Evolutionary conservation across 148 eudicot genomes (phyloP).

Genomic region (Dianthus caryophyllus): DNA sequence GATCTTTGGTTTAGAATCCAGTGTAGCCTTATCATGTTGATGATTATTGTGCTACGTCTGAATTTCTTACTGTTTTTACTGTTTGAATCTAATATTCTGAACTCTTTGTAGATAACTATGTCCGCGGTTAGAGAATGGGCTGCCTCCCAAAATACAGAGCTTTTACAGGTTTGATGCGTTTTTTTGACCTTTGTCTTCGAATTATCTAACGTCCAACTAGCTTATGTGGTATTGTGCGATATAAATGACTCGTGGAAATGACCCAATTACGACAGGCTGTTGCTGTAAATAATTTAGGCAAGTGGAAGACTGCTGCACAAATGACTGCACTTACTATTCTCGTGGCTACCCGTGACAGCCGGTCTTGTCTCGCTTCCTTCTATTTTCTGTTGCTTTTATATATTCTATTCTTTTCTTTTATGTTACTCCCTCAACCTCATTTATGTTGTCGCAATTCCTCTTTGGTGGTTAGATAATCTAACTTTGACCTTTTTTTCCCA

Average conservation of each 20-base stretch:
- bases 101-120: conserved; percentile 74
- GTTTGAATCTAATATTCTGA: neutral
- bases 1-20: neutral
- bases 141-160: conserved; percentile 72
- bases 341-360: conserved; percentile 74
- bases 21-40: conserved; percentile 2
- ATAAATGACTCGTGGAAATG: conserved; percentile 13
- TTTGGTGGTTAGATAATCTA: no score
- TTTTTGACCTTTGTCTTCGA: conserved; percentile 6
- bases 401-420: neutral
- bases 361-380: conserved; percentile 39
- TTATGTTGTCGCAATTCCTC: neutral
- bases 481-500: no score
- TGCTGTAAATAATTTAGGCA: conserved; percentile 94
- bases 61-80: neutral
- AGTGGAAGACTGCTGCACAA: conserved; percentile 99
- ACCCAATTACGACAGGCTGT: conserved; percentile 61
- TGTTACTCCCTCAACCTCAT: neutral
- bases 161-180: conserved; percentile 59
- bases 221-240: neutral
- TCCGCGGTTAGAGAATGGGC: conserved; percentile 99
- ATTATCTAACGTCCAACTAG: neutral
- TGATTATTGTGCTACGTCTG: neutral
- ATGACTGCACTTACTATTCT: conserved; percentile 87
- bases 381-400: neutral